Evolutionary conservation across 179 eudicot species (phyloP).

Genomic region (Sideroxylon spinosum): DNA sequence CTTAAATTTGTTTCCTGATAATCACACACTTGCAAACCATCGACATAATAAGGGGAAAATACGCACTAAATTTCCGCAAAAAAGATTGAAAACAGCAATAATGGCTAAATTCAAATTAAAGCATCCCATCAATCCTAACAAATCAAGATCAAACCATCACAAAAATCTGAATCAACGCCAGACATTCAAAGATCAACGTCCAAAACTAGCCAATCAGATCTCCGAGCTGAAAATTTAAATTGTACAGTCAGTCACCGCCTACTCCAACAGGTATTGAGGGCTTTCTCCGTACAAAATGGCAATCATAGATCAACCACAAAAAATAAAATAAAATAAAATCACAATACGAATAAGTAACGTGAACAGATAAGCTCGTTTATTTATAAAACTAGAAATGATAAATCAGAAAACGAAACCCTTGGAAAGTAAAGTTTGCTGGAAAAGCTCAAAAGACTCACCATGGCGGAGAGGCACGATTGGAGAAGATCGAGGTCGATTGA

Average conservation of each 20-base stretch:
- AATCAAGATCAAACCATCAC: background rate
- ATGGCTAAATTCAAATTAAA: background rate
- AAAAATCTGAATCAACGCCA: background rate
- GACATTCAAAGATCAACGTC: background rate
- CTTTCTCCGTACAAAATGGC: background rate
- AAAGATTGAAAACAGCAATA: background rate
- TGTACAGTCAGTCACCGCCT: background rate
- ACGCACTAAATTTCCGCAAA: background rate
- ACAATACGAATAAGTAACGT: background rate
- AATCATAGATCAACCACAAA: background rate
- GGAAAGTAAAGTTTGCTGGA: background rate
- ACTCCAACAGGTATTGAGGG: background rate
- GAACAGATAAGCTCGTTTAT: background rate
- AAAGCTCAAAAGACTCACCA: background rate
- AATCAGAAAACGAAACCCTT: background rate
- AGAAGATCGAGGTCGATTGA: background rate
- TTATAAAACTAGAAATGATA: background rate
- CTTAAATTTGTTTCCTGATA: background rate
- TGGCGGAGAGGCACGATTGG: background rate
- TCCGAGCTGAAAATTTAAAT: background rate
- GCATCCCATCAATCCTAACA: background rate
- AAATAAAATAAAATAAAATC: background rate
- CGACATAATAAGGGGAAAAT: background rate
- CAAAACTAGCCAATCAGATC: slow-evolving; percentile 2
- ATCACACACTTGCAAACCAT: background rate